Conservation (phyloP, 768 basidiomycete genomes). For the Asterophora parasitica region DNA sequence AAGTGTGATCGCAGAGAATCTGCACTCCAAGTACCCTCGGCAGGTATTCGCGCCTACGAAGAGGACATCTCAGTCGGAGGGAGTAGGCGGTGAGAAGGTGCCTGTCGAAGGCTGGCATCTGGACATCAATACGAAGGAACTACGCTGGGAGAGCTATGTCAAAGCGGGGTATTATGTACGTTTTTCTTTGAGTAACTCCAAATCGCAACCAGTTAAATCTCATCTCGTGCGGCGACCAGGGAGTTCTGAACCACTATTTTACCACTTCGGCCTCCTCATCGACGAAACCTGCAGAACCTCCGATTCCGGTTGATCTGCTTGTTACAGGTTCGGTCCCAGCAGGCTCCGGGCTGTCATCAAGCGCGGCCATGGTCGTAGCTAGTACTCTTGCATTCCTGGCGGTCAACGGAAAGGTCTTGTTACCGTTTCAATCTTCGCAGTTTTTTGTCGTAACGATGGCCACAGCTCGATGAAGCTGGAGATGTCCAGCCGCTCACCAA, state of each 20-base stretch:
- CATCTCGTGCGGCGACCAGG: constrained; percentile 31
- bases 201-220: not conserved
- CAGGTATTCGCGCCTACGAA: constrained; percentile 54
- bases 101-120: constrained; percentile 59
- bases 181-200: constrained; percentile 11
- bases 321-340: constrained; percentile 82
- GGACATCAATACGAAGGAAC: constrained; percentile 63
- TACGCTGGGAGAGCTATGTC: constrained; percentile 85
- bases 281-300: constrained; percentile 22
- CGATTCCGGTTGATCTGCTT: constrained; percentile 65
- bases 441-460: not conserved
- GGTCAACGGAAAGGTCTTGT: constrained; percentile 61
- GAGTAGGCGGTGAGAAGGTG: constrained; percentile 33
- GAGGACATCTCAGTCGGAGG: constrained; percentile 19
- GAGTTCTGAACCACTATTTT: constrained; percentile 64
- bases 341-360: constrained; percentile 83
- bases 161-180: constrained; percentile 81
- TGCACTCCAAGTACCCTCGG: constrained; percentile 53
- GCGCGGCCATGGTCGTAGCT: constrained; percentile 88
- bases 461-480: constrained; percentile 14
- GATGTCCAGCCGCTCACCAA: constrained; percentile 39
- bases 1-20: constrained; percentile 58
- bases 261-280: constrained; percentile 16
- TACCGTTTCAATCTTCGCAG: not conserved
- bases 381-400: constrained; percentile 78